Evolutionary conservation across 495 filamentous ascomycete species (phyloP).

Genomic region (Baudoinia panamericana): DNA sequence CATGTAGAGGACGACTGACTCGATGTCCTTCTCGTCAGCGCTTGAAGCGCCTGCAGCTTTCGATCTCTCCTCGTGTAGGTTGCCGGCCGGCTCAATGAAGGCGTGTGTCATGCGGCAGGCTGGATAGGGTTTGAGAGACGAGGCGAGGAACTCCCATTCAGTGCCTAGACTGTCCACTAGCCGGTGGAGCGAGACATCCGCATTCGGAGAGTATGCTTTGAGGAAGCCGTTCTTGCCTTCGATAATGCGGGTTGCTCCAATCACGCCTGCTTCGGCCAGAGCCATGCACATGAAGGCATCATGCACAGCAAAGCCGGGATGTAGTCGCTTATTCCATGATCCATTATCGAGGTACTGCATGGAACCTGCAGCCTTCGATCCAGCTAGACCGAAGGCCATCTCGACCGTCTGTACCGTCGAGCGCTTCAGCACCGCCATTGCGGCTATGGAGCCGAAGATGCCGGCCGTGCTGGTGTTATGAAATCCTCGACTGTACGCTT

Average conservation of each 20-base stretch:
- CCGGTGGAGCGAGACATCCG: conserved; percentile 9
- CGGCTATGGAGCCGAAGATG: conserved; percentile 22
- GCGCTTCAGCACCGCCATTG: conserved; percentile 16
- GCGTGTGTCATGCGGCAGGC: conserved; percentile 24
- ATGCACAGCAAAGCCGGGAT: conserved; percentile 24
- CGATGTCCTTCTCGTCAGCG: conserved; percentile 12
- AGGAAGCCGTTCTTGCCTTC: conserved; percentile 23
- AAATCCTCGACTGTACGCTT: conserved; percentile 22
- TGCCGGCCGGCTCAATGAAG: conserved; percentile 19
- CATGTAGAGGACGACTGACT: conserved; percentile 12
- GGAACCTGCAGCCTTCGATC: conserved; percentile 21
- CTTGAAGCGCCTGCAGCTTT: neutral
- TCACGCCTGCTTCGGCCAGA: conserved; percentile 21
- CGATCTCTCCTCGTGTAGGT: conserved; percentile 2
- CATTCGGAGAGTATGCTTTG: conserved; percentile 21
- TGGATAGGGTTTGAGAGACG: conserved; percentile 21
- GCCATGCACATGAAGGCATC: conserved; percentile 23
- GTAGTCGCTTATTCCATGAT: conserved; percentile 23
- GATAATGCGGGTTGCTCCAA: conserved; percentile 17
- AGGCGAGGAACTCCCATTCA: conserved; percentile 17
- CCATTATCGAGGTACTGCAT: conserved; percentile 27
- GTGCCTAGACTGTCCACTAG: conserved; percentile 14
- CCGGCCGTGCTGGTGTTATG: conserved; percentile 22
- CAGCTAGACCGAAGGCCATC: conserved; percentile 22
- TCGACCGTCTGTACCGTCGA: conserved; percentile 7